A percentile compares a stretch with the other conserved stretches of the same genome.
Conservation (phyloP, 208 protist genomes). For the Crithidia bombi region DNA sequence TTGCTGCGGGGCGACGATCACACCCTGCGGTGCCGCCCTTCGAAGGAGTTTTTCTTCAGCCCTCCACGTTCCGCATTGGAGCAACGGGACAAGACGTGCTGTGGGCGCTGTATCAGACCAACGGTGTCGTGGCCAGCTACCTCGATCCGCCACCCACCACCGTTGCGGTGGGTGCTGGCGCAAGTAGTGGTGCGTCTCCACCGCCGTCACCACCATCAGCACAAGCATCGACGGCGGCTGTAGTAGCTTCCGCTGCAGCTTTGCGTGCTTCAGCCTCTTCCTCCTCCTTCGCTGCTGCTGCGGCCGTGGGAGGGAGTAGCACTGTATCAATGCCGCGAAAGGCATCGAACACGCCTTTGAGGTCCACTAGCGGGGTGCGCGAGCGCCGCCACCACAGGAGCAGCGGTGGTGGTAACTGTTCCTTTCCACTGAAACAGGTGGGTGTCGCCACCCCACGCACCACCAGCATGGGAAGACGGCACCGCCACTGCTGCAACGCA, state of each 20-base stretch:
- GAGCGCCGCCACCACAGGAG: too few relatives aligned
- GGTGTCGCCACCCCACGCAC: neutral
- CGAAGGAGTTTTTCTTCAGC: conserved; percentile 19
- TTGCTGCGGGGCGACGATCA: too few relatives aligned
- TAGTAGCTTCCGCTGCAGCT: neutral
- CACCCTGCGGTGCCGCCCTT: conserved; percentile 5
- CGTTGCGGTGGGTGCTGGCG: too few relatives aligned
- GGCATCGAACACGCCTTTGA: neutral
- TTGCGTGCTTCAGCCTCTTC: neutral
- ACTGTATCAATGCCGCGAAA: neutral
- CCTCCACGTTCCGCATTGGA: conserved; percentile 16
- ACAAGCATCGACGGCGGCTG: too few relatives aligned
- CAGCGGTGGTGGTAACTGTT: too few relatives aligned
- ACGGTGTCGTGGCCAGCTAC: conserved; percentile 16
- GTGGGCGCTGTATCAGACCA: conserved; percentile 16
- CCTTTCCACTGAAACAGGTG: neutral
- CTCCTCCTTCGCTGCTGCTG: neutral
- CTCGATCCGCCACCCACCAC: conserved; percentile 4
- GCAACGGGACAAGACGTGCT: conserved; percentile 17
- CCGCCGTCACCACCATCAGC: too few relatives aligned
- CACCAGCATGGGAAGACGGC: neutral
- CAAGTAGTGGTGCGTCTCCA: too few relatives aligned
- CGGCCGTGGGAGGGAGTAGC: neutral
- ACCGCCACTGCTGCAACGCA: neutral
- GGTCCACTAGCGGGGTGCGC: too few relatives aligned